Percentiles rank a stretch among this genome's conserved stretches.
Evolutionary conservation across 768 basidiomycete genomes (phyloP).

Genomic region (Naematelia encephala): DNA sequence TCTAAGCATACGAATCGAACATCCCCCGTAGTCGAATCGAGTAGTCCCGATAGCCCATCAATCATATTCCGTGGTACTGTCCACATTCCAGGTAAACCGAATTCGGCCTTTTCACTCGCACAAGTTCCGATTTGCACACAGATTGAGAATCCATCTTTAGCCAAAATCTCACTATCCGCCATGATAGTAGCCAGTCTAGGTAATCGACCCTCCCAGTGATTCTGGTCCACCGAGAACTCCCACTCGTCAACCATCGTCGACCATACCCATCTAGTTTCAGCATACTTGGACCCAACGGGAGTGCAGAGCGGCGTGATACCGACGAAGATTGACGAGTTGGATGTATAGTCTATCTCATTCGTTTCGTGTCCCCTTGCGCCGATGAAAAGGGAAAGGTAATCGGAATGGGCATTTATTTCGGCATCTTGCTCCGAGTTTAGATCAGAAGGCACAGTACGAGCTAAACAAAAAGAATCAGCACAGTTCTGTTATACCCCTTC

Average conservation of each 20-base stretch:
- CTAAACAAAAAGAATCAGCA: slow-evolving; percentile 1
- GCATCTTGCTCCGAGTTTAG: slow-evolving; percentile 11
- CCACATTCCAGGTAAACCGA: slow-evolving; percentile 64
- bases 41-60: slow-evolving; percentile 65
- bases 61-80: slow-evolving; percentile 66
- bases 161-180: slow-evolving; percentile 59
- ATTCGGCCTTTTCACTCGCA: slow-evolving; percentile 56
- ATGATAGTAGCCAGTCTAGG: slow-evolving; percentile 63
- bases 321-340: slow-evolving; percentile 65
- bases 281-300: slow-evolving; percentile 61
- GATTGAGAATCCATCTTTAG: slow-evolving; percentile 67
- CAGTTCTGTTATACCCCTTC: too few species aligned
- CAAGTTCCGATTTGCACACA: slow-evolving; percentile 72
- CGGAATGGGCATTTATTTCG: slow-evolving; percentile 12
- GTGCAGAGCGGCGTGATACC: slow-evolving; percentile 67
- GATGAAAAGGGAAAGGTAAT: neutral
- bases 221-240: slow-evolving; percentile 66
- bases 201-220: slow-evolving; percentile 71
- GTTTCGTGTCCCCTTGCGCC: neutral
- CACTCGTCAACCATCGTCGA: slow-evolving; percentile 66
- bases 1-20: slow-evolving; percentile 73
- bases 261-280: slow-evolving; percentile 71
- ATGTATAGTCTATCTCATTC: slow-evolving; percentile 23
- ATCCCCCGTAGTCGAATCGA: slow-evolving; percentile 73
- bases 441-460: slow-evolving; percentile 14